phyloP scores from a whole-genome alignment of 306 rosid genomes.

The Luffa acutangula region DNA sequence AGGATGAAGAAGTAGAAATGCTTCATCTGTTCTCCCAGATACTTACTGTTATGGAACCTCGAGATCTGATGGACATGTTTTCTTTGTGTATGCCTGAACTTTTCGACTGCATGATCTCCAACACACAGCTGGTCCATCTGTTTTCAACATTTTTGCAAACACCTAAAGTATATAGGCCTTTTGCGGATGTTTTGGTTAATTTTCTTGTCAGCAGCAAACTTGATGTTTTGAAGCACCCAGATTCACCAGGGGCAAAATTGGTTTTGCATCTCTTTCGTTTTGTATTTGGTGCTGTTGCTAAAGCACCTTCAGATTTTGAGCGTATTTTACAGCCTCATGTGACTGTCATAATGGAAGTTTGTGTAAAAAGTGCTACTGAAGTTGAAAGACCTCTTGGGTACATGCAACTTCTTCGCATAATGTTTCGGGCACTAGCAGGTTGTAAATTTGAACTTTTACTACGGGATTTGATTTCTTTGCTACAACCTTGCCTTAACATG shows the following conservation, averaged over 20 bases:
- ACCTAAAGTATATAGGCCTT: constrained; percentile 76
- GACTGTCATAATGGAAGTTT: constrained; percentile 85
- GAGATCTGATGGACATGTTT: constrained; percentile 99
- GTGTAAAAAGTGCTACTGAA: constrained; percentile 94
- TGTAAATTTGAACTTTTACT: constrained; percentile 91
- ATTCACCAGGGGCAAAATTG: constrained; percentile 78
- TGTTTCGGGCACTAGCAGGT: constrained; percentile 79
- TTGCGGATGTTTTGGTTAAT: constrained; percentile 89
- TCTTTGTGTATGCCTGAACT: constrained; percentile 98
- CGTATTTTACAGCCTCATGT: constrained; percentile 97
- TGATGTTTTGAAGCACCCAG: constrained; percentile 77
- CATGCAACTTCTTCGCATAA: constrained; percentile 81
- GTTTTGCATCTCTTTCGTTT: constrained; percentile 86
- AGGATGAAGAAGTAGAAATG: constrained; percentile 98
- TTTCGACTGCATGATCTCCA: constrained; percentile 90
- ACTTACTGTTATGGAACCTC: constrained; percentile 94
- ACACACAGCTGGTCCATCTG: constrained; percentile 83
- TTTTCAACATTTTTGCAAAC: constrained; percentile 83
- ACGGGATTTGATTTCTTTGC: constrained; percentile 80
- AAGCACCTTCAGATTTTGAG: constrained; percentile 94
- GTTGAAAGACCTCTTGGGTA: constrained; percentile 94
- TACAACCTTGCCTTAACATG: constrained; percentile 96
- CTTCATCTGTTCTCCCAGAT: constrained; percentile 87
- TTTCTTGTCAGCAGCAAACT: constrained; percentile 86
- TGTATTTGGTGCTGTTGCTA: constrained; percentile 87